These are phyloP conservation scores for Pugionium cornutum DNA, from an alignment of 345 rosid species.

Conservation along the genomic window DNA sequence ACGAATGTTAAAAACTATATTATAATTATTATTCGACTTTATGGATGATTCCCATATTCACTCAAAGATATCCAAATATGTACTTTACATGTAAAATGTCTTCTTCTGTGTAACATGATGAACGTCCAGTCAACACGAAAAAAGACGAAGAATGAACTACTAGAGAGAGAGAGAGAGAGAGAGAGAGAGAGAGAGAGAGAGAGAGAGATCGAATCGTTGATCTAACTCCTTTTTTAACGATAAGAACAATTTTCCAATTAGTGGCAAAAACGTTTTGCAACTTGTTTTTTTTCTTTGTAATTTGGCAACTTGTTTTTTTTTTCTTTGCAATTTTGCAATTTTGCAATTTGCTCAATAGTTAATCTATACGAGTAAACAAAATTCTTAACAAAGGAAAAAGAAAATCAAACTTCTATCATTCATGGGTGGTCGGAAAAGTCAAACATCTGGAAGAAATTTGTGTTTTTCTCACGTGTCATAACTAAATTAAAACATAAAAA, in stretches of 20 bases:
- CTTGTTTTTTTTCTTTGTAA: too few species aligned
- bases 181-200: too few species aligned
- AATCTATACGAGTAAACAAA: not conserved
- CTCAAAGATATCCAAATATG: conserved; percentile 26
- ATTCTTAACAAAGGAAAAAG: not conserved
- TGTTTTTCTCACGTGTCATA: conserved; percentile 18
- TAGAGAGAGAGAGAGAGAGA: not conserved
- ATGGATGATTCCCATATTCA: not conserved
- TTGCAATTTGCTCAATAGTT: conserved; percentile 2
- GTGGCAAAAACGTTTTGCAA: not conserved
- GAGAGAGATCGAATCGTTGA: too few species aligned
- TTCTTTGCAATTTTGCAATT: too few species aligned
- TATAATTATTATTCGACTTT: too few species aligned
- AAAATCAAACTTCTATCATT: not conserved
- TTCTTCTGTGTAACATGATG: not conserved
- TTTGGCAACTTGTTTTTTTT: too few species aligned
- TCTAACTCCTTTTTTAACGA: too few species aligned
- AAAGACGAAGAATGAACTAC: not conserved
- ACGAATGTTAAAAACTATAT: too few species aligned
- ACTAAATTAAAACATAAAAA: not conserved
- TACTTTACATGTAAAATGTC: conserved; percentile 17
- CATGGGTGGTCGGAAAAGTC: conserved; percentile 25
- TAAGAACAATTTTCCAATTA: too few species aligned
- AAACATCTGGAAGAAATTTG: conserved; percentile 23
- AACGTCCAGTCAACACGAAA: conserved; percentile 28